Evolutionary conservation across 2,329 filamentous ascomycete genomes (phyloP).

Genomic region (Rachicladosporium sp.): DNA sequence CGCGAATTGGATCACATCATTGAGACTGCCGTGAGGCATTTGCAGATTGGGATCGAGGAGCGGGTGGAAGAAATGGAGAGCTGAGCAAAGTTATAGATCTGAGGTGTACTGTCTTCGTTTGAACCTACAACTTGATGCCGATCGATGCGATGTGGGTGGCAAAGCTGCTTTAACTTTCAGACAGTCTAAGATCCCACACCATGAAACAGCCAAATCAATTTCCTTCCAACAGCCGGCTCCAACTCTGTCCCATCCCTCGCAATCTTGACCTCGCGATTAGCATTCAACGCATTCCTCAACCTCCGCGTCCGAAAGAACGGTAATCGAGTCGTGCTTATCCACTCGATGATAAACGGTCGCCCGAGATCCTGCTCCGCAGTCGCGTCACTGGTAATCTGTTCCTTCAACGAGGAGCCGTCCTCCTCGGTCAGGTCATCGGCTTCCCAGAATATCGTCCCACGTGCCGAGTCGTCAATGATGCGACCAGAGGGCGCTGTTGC

Average conservation of each 20-base stretch:
- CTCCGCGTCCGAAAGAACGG: slow-evolving; percentile 85
- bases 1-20: no score
- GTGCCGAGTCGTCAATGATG: slow-evolving; percentile 82
- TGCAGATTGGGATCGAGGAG: no score
- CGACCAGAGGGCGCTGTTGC: no score
- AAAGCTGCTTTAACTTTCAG: no score
- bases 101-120: no score
- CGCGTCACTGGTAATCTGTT: slow-evolving; percentile 23
- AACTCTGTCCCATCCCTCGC: slow-evolving; percentile 88
- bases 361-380: slow-evolving; percentile 61
- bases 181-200: slow-evolving; percentile 10
- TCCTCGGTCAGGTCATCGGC: slow-evolving; percentile 51
- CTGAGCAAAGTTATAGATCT: no score
- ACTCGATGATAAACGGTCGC: slow-evolving; percentile 82
- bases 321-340: slow-evolving; percentile 70
- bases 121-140: no score
- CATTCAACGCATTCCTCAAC: slow-evolving; percentile 86
- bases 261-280: slow-evolving; percentile 90
- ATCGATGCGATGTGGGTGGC: no score
- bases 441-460: slow-evolving; percentile 98
- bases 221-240: slow-evolving; percentile 67
- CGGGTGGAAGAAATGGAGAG: no score
- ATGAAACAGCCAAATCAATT: slow-evolving; percentile 62
- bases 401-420: slow-evolving; percentile 15
- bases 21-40: no score